A percentile compares a stretch with the other conserved stretches of the same genome.
phyloP scores from a whole-genome alignment of 179 eudicot species.

The Patellifolia procumbens region DNA sequence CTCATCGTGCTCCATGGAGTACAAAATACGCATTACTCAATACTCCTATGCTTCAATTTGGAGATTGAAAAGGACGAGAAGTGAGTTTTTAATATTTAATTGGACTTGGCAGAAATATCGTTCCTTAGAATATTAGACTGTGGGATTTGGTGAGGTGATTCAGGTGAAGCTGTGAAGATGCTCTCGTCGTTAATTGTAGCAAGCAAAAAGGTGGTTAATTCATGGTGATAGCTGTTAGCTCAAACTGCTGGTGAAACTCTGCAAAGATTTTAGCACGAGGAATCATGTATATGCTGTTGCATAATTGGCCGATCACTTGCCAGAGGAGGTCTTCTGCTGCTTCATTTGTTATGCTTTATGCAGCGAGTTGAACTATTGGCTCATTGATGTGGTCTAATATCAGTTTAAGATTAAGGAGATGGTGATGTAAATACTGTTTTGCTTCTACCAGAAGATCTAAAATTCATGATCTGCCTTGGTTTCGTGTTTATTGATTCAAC shows the following conservation, averaged over 20 bases:
- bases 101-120: too few relatives aligned
- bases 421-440: not conserved
- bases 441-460: not conserved
- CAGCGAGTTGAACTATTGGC: not conserved
- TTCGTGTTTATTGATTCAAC: not conserved
- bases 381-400: not conserved
- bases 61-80: not conserved
- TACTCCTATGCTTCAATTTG: not conserved
- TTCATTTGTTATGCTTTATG: not conserved
- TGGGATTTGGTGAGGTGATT: not conserved
- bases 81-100: not conserved
- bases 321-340: not conserved
- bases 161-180: too few relatives aligned
- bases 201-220: not conserved
- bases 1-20: too few relatives aligned
- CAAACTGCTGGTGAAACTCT: not conserved
- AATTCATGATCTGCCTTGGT: slow-evolving; percentile 3
- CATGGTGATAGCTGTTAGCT: not conserved
- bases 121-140: too few relatives aligned
- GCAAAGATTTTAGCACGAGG: not conserved
- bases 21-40: too few relatives aligned
- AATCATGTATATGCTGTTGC: not conserved
- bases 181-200: not conserved
- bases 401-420: not conserved
- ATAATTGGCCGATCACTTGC: not conserved